These are phyloP conservation scores for Penicillium sp. DNA, from an alignment of 2,329 filamentous ascomycete genomes.

Conservation along the genomic window DNA sequence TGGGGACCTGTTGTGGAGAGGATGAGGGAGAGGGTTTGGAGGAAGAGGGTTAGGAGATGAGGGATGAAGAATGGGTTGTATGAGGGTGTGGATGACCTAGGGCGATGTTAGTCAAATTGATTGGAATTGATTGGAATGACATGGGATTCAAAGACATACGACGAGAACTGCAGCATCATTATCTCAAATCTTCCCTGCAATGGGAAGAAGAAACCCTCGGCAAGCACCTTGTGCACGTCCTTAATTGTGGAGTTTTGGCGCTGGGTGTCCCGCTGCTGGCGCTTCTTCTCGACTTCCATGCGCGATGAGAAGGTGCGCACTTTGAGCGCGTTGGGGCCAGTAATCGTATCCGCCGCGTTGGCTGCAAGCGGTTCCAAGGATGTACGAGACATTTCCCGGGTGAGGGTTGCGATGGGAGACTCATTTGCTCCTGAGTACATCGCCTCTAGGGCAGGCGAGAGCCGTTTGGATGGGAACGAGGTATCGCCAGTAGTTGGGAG, in stretches of 20 bases:
- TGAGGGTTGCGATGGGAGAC: constrained; percentile 59
- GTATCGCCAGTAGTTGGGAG: constrained; percentile 30
- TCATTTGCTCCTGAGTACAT: constrained; percentile 50
- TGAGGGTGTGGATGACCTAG: constrained; percentile 29
- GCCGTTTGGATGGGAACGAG: constrained; percentile 69
- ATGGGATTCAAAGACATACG: constrained; percentile 26
- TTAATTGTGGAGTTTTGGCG: constrained; percentile 59
- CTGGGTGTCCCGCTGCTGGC: constrained; percentile 34
- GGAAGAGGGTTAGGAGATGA: constrained; percentile 65
- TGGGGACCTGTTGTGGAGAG: constrained; percentile 75
- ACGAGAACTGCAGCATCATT: constrained; percentile 47
- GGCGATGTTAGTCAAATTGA: constrained; percentile 6
- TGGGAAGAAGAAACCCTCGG: constrained; percentile 74
- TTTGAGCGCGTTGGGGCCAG: constrained; percentile 77
- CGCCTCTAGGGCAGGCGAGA: constrained; percentile 65
- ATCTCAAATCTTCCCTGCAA: constrained; percentile 72
- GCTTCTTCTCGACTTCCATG: constrained; percentile 55
- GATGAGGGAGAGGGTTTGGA: constrained; percentile 77
- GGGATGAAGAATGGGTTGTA: constrained; percentile 62
- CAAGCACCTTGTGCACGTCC: constrained; percentile 66
- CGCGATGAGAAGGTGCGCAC: constrained; percentile 79
- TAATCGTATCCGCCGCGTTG: constrained; percentile 66
- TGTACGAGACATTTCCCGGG: constrained; percentile 56
- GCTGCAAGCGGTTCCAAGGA: constrained; percentile 77
- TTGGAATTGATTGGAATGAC: not conserved